A percentile compares a stretch with the other conserved stretches of the same genome.
Conservation (phyloP, 768 basidiomycete genomes). For the Boletus barrowsii region DNA sequence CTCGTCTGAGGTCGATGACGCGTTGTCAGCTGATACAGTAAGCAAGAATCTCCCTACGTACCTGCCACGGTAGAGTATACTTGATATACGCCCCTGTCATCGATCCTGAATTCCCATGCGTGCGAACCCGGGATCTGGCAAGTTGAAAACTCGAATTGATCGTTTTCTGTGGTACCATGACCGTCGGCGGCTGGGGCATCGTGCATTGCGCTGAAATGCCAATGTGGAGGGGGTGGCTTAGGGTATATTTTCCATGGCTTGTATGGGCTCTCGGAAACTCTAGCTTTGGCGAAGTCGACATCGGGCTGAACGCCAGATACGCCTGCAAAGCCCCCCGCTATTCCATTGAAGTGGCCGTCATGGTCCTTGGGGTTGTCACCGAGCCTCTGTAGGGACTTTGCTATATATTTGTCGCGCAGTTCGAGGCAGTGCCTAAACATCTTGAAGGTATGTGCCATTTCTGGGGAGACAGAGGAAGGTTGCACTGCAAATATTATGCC, state of each 20-base stretch:
- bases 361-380: conserved; percentile 95
- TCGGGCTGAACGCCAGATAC: conserved; percentile 70
- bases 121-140: conserved; percentile 70
- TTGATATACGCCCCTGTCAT: conserved; percentile 89
- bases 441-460: conserved; percentile 57
- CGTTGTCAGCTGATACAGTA: neutral
- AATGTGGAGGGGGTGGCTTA: conserved; percentile 89
- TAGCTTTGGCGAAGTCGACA: conserved; percentile 35
- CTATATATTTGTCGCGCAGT: conserved; percentile 94
- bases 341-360: conserved; percentile 72
- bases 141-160: conserved; percentile 68
- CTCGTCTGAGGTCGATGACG: conserved; percentile 28
- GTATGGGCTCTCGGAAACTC: conserved; percentile 32
- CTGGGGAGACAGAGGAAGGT: conserved; percentile 31
- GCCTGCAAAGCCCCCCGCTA: conserved; percentile 59
- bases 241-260: conserved; percentile 89
- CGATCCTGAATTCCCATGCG: conserved; percentile 66
- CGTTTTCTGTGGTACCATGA: conserved; percentile 24
- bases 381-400: conserved; percentile 80
- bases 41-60: neutral
- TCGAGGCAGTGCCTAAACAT: conserved; percentile 83
- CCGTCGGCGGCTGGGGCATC: conserved; percentile 43
- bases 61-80: conserved; percentile 50
- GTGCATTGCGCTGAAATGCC: conserved; percentile 75
- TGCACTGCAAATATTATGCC: conserved; percentile 14